Evolutionary conservation across 371 early-diverging fungal species (phyloP), one percentile per base, ranked within the genome.

Genomic region (Mucor velutinosus): DNA sequence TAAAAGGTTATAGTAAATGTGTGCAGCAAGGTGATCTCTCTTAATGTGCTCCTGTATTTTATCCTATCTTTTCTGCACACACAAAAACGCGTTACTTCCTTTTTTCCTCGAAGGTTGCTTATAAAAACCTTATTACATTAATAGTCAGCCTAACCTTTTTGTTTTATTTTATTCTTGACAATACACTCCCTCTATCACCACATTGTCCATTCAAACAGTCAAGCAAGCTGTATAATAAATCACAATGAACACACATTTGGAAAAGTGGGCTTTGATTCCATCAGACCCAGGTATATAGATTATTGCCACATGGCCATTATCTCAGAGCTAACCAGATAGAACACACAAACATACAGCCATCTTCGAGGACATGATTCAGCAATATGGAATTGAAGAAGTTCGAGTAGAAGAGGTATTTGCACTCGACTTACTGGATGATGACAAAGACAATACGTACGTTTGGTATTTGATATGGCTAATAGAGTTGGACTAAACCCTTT

Each of bases 251-350:
- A 25, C 23, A 0, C 2, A 53, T 27, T 15, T 12, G 27, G 51
- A 65, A 32, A 49, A 58, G 1, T 72, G 72, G 72, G 58, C 61
- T 21, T 61, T 72, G 19, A 60, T 72, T 14, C 57, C 68, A 21
- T 72, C 72, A n/a, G 72, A 72, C 41, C 72, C 69, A 39, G 72
- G 69, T 72, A 58, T 19, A 14, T 25, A 8, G 4, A 32, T 33
- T 43, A 19, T 5, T 33, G 15, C 11, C 35, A 19, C 17, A 10
- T 8, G 23, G 1, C 7, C 11, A 17, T 10, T 7, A 30, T 6
- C 7, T 11, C 0, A 37, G 4, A n/a, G 25, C 14, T 19, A 37
- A 43, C 17, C 32, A 29, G 49, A 14, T 39, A 32, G 3, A 15
- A 37, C 19, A 11, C 25, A 4, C 14, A 25, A n/a, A 27, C 4